Base-by-base conservation (phyloP, 2,329 filamentous ascomycete species). In the Pseudocercospora crystallina region DNA sequence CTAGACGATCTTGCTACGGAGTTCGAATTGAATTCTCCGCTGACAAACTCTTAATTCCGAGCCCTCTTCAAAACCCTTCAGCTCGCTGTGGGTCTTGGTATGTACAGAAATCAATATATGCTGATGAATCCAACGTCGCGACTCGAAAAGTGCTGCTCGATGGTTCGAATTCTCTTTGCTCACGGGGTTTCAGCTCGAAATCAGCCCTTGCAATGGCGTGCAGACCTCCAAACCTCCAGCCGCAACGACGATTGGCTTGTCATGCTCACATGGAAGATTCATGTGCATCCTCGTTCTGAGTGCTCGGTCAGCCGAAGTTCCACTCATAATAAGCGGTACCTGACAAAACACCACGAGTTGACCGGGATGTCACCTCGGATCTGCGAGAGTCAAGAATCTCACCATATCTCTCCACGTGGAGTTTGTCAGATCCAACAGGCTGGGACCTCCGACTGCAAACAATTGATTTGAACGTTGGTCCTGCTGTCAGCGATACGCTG, bases 121-220 rank as follows among this genome's bases (percentile, higher is more conserved):
- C 41, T 43, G 41, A 43, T 43, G 41, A 43, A 43, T 33, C 41
- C 41, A 32, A 15, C 41, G 8, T 10, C 30, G 17, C 29, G 31
- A 43, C 31, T 26, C 3, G 20, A 26, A 7, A 43, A 2, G 2
- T 9, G 30, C 17, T 35, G 29, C 41, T 15, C 15, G 30, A 43
- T 20, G 30, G 17, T 35, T 33, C 41, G 30, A 35, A 43, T 35
- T 20, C 17, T 34, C 31, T 9, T 9, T 32, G 13, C 37, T 34
- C 31, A 10, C 26, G 8, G 13, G 14, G 29, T 20, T 12, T 14
- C 41, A 35, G 30, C 30, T 30, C 31, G 41, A 34, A 43, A 43
- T 34, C 41, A 34, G 26, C 41, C 11, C n/a, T 32, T 15, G n/a
- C 8, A 14, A 11, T 14, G 17, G 9, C 14, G 13, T 34, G 31